Evolutionary conservation across 2,329 filamentous ascomycete species (phyloP).

Genomic region (Apiospora hydei): DNA sequence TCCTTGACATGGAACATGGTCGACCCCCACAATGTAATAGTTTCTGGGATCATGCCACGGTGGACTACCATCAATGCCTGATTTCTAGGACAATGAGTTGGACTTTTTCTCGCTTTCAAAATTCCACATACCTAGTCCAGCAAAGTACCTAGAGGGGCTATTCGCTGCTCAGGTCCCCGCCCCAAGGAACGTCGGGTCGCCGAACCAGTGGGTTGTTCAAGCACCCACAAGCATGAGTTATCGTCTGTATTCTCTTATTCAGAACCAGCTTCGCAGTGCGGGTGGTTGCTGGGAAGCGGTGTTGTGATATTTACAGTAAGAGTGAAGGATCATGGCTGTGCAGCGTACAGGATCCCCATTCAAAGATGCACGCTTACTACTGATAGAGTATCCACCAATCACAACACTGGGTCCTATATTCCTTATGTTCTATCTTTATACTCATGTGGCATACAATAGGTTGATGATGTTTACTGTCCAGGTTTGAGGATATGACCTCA

Average conservation of each 20-base stretch:
- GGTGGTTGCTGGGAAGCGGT: neutral
- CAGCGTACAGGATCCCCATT: neutral
- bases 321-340: neutral
- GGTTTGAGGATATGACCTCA: neutral
- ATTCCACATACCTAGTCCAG: too few relatives aligned
- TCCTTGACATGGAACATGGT: too few relatives aligned
- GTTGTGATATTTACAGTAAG: neutral
- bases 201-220: constrained; percentile 2
- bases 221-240: neutral
- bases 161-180: neutral
- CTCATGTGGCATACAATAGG: too few relatives aligned
- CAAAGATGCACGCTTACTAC: neutral
- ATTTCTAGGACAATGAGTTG: too few relatives aligned
- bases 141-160: too few relatives aligned
- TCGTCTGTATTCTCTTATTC: neutral
- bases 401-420: neutral
- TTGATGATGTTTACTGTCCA: neutral
- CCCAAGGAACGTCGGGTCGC: neutral
- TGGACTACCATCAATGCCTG: too few relatives aligned
- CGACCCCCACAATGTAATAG: too few relatives aligned
- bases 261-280: neutral
- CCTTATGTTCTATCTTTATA: neutral
- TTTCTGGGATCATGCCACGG: too few relatives aligned
- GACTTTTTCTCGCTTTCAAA: too few relatives aligned
- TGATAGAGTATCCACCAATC: neutral